Base-by-base conservation (phyloP, 768 basidiomycete genomes). In the Pleurotus citrinopileatus region DNA sequence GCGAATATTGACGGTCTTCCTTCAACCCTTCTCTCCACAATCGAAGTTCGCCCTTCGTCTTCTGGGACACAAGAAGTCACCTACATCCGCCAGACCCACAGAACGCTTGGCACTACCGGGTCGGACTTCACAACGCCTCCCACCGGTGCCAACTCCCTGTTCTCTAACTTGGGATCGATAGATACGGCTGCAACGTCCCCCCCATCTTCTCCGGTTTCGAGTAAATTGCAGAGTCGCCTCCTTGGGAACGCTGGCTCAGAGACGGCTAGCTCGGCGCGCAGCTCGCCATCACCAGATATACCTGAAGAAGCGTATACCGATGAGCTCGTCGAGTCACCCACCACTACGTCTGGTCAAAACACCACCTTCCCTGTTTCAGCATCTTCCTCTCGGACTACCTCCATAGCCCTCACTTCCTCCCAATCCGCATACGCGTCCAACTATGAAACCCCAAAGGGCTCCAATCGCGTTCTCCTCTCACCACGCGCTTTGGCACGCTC, bases 111-210 rank as follows among this genome's bases (percentile, higher is more conserved):
- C 45, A 23, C 19, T 4, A 27, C 2, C 17, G 36, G 13, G 3
- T 9, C 9, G 4, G 32, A 17, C 7, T 2, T 8, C 10, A 1
- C 29, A 3, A 20, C 28, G 28, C 32, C 34, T 20, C 17, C 2
- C 29, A 12, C 48, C 4, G 28, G 12, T n/a, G 17, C 9, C 7
- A 12, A 48, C 20, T 51, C 48, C 22, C 29, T 19, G 6, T 50
- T 34, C 65, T 71, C 55, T 65, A 40, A 9, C 7, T 40, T n/a
- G 15, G 17, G 38, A 19, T 61, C 0, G 60, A 64, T 23, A 58
- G 65, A 23, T 66, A 69, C 23, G 6, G 34, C 17, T 45, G 28
- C 15, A n/a, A 42, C 37, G 34, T 12, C 43, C 12, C 43, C 43
- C 23, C 25, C 43, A 17, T 27, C 43, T 9, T 44, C 43, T 7